Evolutionary conservation across 1,284 basidiomycete genomes (phyloP), one percentile per base, ranked within the genome.

Genomic region (Apiotrichum gamsii): DNA sequence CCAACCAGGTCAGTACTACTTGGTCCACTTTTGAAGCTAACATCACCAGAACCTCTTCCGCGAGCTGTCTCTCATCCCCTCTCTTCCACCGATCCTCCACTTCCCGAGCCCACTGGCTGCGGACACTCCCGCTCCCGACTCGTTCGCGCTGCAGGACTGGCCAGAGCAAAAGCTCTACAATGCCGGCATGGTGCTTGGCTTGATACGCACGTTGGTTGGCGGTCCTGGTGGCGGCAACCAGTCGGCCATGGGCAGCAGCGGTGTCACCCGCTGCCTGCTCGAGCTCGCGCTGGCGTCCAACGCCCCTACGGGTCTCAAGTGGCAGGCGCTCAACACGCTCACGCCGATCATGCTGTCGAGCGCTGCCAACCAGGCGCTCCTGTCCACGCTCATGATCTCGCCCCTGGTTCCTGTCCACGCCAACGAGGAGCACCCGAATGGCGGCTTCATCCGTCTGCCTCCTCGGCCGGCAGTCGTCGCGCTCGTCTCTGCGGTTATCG

Each of bases 91-190:
- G 1, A 79, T 96, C 18, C 80, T 99, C 21, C 83, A 88, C 57
- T 94, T 90, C 67, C 91, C 93, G 1, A 77, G 84, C 2, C 78
- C 80, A 11, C 73, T 89, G 8, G 65, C 73, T 0, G 76, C 80
- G 11, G 79, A 85, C 43, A 78, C 82, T 34, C 71, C 78, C 8
- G 81, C 85, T 3, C 88, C 93, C 4, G 89, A 96, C 69, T 85
- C 88, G 50, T 98, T 97, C 70, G 85, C 91, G 1, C 76, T 97
- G 30, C 95, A 98, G 68, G 90, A 91, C 65, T 98, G 95, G 95
- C 89, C 91, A 54, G 79, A 83, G 43, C 90, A 93, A 65, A 96
- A 96, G 69, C 72, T 82, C 16, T 76, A 80, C 39, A 94, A 93
- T 62, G 83, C 84, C 2, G 77, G 80, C 1, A 73, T 91, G 16